A percentile compares a stretch with the other conserved stretches of the same genome.
These are phyloP conservation scores for Pseudonectria buxi DNA, from an alignment of 2,329 filamentous ascomycete genomes.

Conservation along the genomic window DNA sequence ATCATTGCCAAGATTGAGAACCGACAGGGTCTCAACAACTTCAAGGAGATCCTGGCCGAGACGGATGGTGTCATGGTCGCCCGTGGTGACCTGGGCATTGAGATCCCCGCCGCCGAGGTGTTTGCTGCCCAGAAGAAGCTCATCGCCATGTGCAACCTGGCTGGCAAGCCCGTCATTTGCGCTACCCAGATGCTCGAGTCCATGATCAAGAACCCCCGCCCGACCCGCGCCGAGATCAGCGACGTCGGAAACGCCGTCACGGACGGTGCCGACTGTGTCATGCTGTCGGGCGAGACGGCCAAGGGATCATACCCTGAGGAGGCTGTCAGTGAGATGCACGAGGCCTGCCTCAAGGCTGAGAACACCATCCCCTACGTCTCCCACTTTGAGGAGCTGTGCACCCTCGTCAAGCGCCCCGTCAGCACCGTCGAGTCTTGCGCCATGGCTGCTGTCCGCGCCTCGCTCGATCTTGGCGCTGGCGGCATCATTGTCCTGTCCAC, in stretches of 20 bases:
- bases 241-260: constrained; percentile 98
- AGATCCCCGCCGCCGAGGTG: constrained; percentile 96
- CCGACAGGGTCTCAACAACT: constrained; percentile 99
- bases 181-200: constrained; percentile 99
- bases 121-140: constrained; percentile 99
- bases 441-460: constrained; percentile 94
- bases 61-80: constrained; percentile 99
- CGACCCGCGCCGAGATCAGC: constrained; percentile 95
- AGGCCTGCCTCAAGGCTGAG: constrained; percentile 93
- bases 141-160: constrained; percentile 99
- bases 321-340: constrained; percentile 95
- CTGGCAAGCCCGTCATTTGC: constrained; percentile 97
- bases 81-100: constrained; percentile 91
- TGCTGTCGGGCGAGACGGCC: constrained; percentile 98
- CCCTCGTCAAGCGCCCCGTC: constrained; percentile 74
- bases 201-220: constrained; percentile 99
- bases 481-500: constrained; percentile 96
- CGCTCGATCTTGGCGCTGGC: constrained; percentile 91
- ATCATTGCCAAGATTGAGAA: constrained; percentile 99
- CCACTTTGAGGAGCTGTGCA: constrained; percentile 92
- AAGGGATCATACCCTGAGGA: constrained; percentile 93
- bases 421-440: constrained; percentile 88
- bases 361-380: constrained; percentile 95
- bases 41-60: constrained; percentile 89
- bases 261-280: constrained; percentile 97